phyloP scores from a whole-genome alignment of 2,329 filamentous ascomycete species.

The Colletotrichum coccodes region DNA sequence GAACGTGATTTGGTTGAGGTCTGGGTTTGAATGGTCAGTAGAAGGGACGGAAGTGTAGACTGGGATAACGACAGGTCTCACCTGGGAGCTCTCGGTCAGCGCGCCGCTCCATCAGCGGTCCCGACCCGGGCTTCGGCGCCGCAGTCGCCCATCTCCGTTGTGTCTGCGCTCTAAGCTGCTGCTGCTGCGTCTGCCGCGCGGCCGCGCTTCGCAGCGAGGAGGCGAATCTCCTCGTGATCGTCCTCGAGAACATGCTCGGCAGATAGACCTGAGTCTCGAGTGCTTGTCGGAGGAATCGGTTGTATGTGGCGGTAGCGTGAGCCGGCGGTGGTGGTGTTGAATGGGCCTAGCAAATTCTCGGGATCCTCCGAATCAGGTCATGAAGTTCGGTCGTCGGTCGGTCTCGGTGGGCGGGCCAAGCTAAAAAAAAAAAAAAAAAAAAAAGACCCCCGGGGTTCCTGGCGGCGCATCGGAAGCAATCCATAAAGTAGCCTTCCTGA shows the following conservation, averaged over 20 bases:
- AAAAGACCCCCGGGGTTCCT: not conserved
- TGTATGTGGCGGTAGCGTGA: not conserved
- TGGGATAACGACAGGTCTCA: conserved; percentile 42
- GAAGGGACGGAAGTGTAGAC: not conserved
- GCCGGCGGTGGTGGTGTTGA: not conserved
- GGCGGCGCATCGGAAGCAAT: not conserved
- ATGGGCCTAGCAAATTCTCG: conserved; percentile 11
- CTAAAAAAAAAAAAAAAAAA: not conserved
- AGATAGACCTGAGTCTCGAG: not conserved
- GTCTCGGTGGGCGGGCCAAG: conserved; percentile 23
- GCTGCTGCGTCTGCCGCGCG: conserved; percentile 14
- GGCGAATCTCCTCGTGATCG: conserved; percentile 22
- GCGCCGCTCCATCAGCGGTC: conserved; percentile 72
- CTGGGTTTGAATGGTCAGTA: conserved; percentile 36
- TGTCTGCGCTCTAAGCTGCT: conserved; percentile 16
- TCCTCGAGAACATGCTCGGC: conserved; percentile 24
- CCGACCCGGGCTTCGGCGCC: conserved; percentile 68
- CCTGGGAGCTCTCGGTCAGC: conserved; percentile 74
- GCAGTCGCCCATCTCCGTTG: conserved; percentile 62
- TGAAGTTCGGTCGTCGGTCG: conserved; percentile 19
- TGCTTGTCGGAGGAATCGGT: not conserved
- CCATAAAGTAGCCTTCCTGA: not conserved
- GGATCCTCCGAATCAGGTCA: conserved; percentile 26
- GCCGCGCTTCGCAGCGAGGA: conserved; percentile 20
- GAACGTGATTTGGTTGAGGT: conserved; percentile 56